phyloP scores from a whole-genome alignment of 1,139 yeast genomes.

The Meyerozyma carpophila region DNA sequence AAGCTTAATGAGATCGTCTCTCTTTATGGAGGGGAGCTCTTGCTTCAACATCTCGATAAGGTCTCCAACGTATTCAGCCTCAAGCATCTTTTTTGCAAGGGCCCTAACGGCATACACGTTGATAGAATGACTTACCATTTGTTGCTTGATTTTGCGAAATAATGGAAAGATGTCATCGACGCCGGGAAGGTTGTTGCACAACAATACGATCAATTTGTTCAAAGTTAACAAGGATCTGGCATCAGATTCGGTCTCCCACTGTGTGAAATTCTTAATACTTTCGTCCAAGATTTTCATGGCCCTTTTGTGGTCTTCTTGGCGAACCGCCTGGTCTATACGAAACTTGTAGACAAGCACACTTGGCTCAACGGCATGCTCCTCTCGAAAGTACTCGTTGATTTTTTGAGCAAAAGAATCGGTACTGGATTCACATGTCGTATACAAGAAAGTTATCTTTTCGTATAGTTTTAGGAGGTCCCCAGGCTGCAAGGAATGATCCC shows the following conservation, averaged over 20 bases:
- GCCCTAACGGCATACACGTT: constrained; percentile 41
- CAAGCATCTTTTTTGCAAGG: constrained; percentile 42
- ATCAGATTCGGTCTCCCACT: constrained; percentile 29
- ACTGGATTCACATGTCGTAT: not conserved
- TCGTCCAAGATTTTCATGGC: constrained; percentile 31
- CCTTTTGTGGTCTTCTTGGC: constrained; percentile 11
- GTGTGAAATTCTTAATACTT: constrained; percentile 19
- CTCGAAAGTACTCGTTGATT: constrained; percentile 11
- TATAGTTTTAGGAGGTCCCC: constrained; percentile 3
- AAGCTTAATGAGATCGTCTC: constrained; percentile 23
- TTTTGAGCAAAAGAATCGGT: not conserved
- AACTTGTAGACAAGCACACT: constrained; percentile 23
- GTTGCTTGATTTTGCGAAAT: constrained; percentile 35
- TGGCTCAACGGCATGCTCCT: constrained; percentile 11
- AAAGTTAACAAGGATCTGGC: constrained; percentile 27
- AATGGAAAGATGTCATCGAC: constrained; percentile 25
- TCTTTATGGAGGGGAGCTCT: constrained; percentile 50
- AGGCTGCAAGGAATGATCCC: constrained; percentile 1
- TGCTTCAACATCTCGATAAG: constrained; percentile 53
- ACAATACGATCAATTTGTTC: constrained; percentile 25
- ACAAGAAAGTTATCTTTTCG: not conserved
- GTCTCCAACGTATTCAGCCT: constrained; percentile 49
- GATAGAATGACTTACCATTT: constrained; percentile 24
- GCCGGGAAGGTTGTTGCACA: constrained; percentile 15
- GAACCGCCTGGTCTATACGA: constrained; percentile 26